phyloP scores from a whole-genome alignment of 305 asterid species.

The Lippia alba region DNA sequence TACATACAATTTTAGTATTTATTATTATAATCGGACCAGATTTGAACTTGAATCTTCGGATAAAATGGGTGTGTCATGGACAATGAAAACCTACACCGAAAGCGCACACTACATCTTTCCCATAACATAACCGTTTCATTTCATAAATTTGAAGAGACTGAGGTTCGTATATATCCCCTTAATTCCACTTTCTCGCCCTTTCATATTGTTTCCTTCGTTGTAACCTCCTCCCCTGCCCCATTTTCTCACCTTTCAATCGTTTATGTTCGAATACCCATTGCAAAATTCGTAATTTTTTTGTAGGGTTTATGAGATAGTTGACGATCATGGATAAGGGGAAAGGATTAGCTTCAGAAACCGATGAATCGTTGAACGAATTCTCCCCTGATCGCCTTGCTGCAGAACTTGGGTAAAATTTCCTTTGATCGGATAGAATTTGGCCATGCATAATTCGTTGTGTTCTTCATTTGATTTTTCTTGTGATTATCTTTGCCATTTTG shows the following conservation, averaged over 20 bases:
- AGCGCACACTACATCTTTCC: too few relatives aligned
- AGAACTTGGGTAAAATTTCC: slow-evolving; percentile 37
- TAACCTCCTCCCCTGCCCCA: neutral
- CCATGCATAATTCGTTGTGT: slow-evolving; percentile 28
- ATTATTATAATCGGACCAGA: too few relatives aligned
- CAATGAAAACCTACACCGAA: too few relatives aligned
- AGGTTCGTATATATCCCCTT: too few relatives aligned
- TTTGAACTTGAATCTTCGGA: too few relatives aligned
- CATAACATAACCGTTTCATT: slow-evolving; percentile 18
- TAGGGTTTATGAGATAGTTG: slow-evolving; percentile 4
- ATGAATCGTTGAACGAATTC: slow-evolving; percentile 39
- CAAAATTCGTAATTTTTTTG: neutral
- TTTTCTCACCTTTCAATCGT: neutral
- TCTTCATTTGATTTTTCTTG: too few relatives aligned
- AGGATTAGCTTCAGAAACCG: slow-evolving; percentile 31
- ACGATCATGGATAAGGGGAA: slow-evolving; percentile 37
- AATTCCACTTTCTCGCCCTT: too few relatives aligned
- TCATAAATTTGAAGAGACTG: neutral
- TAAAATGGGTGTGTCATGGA: too few relatives aligned
- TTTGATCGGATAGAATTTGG: neutral
- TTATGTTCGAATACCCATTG: neutral
- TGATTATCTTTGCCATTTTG: too few relatives aligned
- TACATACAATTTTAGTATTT: too few relatives aligned
- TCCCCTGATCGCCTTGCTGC: slow-evolving; percentile 37
- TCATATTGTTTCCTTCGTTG: too few relatives aligned